Percentiles rank a stretch among this genome's conserved stretches.
phyloP scores from a whole-genome alignment of 2,329 filamentous ascomycete genomes.

The Cladophialophora psammophila region DNA sequence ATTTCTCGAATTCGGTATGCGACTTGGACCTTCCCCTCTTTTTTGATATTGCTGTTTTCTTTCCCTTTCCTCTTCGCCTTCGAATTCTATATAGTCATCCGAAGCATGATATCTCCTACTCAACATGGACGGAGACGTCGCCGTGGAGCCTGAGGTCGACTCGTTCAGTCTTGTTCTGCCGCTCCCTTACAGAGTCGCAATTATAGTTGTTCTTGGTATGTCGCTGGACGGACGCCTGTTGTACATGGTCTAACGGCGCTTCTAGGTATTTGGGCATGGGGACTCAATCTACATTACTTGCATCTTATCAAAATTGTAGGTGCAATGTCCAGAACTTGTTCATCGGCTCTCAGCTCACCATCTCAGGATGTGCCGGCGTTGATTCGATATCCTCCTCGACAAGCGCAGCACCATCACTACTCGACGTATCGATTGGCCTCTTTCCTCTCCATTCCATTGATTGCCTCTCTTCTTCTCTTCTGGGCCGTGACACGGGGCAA shows the following conservation, averaged over 20 bases:
- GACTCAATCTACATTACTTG: slow-evolving; percentile 87
- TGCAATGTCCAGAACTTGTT: slow-evolving; percentile 21
- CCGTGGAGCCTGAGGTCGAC: slow-evolving; percentile 64
- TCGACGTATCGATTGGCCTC: slow-evolving; percentile 87
- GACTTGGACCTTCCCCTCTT: background rate
- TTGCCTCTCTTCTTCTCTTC: slow-evolving; percentile 77
- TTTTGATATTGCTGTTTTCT: background rate
- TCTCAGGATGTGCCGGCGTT: slow-evolving; percentile 77
- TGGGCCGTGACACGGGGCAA: slow-evolving; percentile 80
- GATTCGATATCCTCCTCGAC: slow-evolving; percentile 82
- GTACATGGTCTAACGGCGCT: slow-evolving; percentile 22
- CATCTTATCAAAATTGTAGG: slow-evolving; percentile 75
- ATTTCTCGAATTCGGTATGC: background rate
- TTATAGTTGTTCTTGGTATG: slow-evolving; percentile 84
- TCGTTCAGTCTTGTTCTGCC: slow-evolving; percentile 86
- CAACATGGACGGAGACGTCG: slow-evolving; percentile 41
- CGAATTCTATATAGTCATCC: background rate
- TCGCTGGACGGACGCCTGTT: slow-evolving; percentile 12
- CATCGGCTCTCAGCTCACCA: slow-evolving; percentile 34
- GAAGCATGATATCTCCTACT: slow-evolving; percentile 31
- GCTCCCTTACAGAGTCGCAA: slow-evolving; percentile 85
- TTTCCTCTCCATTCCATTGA: slow-evolving; percentile 75
- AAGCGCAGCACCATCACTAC: slow-evolving; percentile 74
- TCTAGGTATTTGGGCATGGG: slow-evolving; percentile 93
- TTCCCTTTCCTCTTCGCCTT: background rate